Evolutionary conservation across 2,329 filamentous ascomycete species (phyloP).

Genomic region (Aspergillus fijiensis): DNA sequence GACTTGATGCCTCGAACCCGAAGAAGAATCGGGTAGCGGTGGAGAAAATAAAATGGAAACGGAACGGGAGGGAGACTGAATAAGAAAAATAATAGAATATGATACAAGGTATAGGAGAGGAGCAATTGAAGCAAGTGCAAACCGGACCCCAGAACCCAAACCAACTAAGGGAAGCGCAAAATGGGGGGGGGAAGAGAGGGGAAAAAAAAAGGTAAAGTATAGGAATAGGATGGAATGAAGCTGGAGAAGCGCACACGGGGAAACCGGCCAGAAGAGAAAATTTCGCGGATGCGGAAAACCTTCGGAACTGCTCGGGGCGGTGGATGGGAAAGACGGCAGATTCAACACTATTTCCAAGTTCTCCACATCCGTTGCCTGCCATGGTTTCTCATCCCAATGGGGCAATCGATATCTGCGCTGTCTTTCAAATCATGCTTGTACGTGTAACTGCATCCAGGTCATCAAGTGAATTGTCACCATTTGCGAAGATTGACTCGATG

Average conservation of each 20-base stretch:
- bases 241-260: constrained; percentile 28
- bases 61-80: constrained; percentile 11
- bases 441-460: neutral
- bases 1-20: constrained; percentile 11
- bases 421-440: neutral
- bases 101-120: constrained; percentile 28
- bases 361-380: neutral
- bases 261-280: constrained; percentile 37
- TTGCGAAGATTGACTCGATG: neutral
- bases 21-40: constrained; percentile 9
- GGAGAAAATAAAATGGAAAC: constrained; percentile 13
- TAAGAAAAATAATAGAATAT: constrained; percentile 28
- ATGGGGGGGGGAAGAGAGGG: constrained; percentile 10
- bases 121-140: constrained; percentile 34
- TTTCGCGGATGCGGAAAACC: constrained; percentile 44
- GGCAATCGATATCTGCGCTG: neutral
- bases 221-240: constrained; percentile 22
- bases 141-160: constrained; percentile 37
- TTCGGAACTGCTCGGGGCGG: constrained; percentile 42
- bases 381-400: neutral
- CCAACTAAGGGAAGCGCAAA: constrained; percentile 23
- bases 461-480: neutral
- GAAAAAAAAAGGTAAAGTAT: constrained; percentile 16
- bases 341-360: neutral
- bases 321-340: constrained; percentile 12